Evolutionary conservation across 1,139 yeast species (phyloP), one percentile per base, ranked within the genome.

Genomic region (Pichia sp.): DNA sequence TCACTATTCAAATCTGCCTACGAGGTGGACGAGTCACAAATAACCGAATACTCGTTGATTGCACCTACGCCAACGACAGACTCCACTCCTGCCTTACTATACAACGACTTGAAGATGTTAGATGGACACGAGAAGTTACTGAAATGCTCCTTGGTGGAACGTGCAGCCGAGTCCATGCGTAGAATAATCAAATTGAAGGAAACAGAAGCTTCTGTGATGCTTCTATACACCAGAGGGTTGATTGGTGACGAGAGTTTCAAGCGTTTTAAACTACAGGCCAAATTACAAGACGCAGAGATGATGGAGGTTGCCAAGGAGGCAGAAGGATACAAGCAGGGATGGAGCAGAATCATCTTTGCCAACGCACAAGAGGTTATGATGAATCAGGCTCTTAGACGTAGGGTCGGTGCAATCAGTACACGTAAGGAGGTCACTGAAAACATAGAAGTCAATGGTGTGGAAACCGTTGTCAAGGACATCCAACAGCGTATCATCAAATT

Each of bases 201-300:
- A 64, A 75, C 79, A 61, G 87, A 85, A 69, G 85, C 85, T 5
- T 81, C 79, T 52, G 80, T 89, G 64, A 81, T 81, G 53, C 76
- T 79, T 51, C 75, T 93, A 60, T 92, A 91, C 68, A 95, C 92
- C 66, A 84, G 83, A 54, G 98, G 98, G 1, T 82, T 92, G 38
- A 84, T 93, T 59, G 97, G 97, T 40, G 98, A 93, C 65, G 95
- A 88, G 56, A 75, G 88, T 48, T 87, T 81, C 78, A 86, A 87
- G 68, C 85, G 95, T 64, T 91, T 80, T 71, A 85, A 83, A 63
- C 78, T 90, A 52, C 91, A 90, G 62, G 81, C 80, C 59, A 89
- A 90, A 71, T 70, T 90, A 60, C 87, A 86, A 63, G 95, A 91
- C 65, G 67, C 86, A 36, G 99, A 93, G 68, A 74, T 93, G 62